Evolutionary conservation across 495 filamentous ascomycete genomes (phyloP).

Genomic region (Hyaloscypha bicolor): DNA sequence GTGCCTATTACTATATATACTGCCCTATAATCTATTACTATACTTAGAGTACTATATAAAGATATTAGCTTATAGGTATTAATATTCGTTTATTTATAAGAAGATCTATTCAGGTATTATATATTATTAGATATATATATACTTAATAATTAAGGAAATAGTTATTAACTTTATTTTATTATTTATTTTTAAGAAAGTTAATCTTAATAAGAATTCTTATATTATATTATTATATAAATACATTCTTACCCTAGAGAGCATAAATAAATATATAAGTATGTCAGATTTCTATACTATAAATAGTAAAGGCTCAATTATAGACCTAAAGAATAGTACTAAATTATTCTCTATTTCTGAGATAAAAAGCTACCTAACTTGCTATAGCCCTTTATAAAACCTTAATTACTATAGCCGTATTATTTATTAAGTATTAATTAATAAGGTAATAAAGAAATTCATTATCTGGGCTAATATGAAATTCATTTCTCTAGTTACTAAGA

Average conservation of each 20-base stretch:
- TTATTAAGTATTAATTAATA: slow-evolving; percentile 63
- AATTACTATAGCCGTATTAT: slow-evolving; percentile 69
- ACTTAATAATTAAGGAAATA: too few relatives aligned
- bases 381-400: slow-evolving; percentile 61
- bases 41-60: slow-evolving; percentile 16
- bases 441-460: slow-evolving; percentile 69
- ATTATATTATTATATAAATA: slow-evolving; percentile 46
- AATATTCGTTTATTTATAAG: slow-evolving; percentile 67
- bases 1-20: too few relatives aligned
- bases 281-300: slow-evolving; percentile 56
- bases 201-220: too few relatives aligned
- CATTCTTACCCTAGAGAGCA: slow-evolving; percentile 58
- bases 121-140: too few relatives aligned
- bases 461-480: slow-evolving; percentile 52
- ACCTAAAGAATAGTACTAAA: slow-evolving; percentile 42
- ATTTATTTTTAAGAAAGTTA: too few relatives aligned
- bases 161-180: too few relatives aligned
- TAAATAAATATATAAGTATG: slow-evolving; percentile 71
- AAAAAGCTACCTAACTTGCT: slow-evolving; percentile 65
- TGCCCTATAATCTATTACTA: too few relatives aligned
- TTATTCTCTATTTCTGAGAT: slow-evolving; percentile 57
- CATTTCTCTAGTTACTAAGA: slow-evolving; percentile 45
- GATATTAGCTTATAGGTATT: slow-evolving; percentile 56
- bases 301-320: slow-evolving; percentile 44
- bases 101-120: slow-evolving; percentile 57